phyloP scores from a whole-genome alignment of 805 yeast species.

The Candida xyloterini region DNA sequence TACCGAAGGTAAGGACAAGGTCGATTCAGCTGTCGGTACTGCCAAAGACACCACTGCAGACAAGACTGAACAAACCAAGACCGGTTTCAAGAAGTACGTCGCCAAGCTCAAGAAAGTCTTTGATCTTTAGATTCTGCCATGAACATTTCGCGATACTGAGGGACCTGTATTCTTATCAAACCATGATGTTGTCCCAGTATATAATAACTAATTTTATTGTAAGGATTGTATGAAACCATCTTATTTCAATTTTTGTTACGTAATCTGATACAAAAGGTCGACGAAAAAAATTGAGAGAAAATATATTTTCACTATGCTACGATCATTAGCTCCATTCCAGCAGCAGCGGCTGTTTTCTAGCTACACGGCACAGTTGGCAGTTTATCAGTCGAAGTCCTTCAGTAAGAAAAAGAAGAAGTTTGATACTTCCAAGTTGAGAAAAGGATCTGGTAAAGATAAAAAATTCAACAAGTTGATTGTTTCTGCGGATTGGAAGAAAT shows the following conservation, averaged over 20 bases:
- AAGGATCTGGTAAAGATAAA: constrained; percentile 34
- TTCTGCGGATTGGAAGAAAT: constrained; percentile 24
- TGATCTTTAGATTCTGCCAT: constrained; percentile 9
- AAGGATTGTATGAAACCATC: not conserved
- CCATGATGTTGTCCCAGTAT: not conserved
- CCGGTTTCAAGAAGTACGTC: constrained; percentile 28
- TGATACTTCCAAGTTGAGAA: constrained; percentile 27
- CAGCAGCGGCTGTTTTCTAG: constrained; percentile 16
- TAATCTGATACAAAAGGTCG: not conserved
- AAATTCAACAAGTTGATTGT: constrained; percentile 26
- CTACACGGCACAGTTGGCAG: constrained; percentile 16
- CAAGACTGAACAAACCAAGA: constrained; percentile 22
- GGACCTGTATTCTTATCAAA: not conserved
- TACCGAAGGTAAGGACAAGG: constrained; percentile 1
- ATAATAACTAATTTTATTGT: constrained; percentile 1
- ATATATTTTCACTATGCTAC: not conserved
- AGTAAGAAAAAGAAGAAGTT: constrained; percentile 24
- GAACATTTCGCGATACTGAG: not conserved
- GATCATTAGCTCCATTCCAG: constrained; percentile 1
- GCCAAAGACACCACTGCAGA: constrained; percentile 14
- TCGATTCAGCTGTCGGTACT: not conserved
- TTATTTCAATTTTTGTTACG: not conserved
- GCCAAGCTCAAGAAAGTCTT: constrained; percentile 30
- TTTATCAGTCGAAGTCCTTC: constrained; percentile 30
- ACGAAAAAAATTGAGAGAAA: constrained; percentile 9